Percentiles rank a stretch among this genome's conserved stretches.
Conservation (phyloP, 495 filamentous ascomycete species). For the Glarea lozoyensis region DNA sequence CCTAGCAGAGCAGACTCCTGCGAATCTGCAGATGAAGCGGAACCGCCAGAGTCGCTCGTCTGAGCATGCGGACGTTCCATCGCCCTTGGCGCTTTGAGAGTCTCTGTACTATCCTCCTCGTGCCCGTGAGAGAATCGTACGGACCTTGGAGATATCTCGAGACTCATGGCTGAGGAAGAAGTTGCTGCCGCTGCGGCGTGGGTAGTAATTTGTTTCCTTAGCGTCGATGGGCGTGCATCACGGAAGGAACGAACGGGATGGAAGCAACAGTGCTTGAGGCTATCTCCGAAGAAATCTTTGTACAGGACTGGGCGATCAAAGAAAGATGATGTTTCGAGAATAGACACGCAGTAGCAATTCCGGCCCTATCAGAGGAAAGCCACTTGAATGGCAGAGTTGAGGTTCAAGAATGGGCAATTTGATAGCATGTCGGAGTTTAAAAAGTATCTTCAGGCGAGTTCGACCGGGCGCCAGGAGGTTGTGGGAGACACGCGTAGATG, state of each 20-base stretch:
- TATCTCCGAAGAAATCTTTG: neutral
- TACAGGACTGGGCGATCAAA: neutral
- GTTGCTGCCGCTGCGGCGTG: neutral
- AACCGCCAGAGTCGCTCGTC: slow-evolving; percentile 55
- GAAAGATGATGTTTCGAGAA: too few species aligned
- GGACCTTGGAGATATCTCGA: slow-evolving; percentile 39
- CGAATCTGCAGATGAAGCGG: slow-evolving; percentile 55
- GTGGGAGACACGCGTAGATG: too few species aligned
- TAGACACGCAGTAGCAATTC: too few species aligned
- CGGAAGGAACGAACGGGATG: neutral
- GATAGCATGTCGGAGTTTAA: too few species aligned
- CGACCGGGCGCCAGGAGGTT: too few species aligned
- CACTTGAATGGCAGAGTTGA: too few species aligned
- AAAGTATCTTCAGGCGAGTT: too few species aligned
- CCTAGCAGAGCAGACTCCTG: slow-evolving; percentile 29
- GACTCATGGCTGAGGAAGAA: slow-evolving; percentile 21
- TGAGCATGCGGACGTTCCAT: slow-evolving; percentile 46
- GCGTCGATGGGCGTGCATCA: slow-evolving; percentile 6
- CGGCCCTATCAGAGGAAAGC: too few species aligned
- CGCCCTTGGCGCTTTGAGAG: slow-evolving; percentile 25
- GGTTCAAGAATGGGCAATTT: too few species aligned
- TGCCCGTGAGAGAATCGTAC: slow-evolving; percentile 42
- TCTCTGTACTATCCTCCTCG: slow-evolving; percentile 22
- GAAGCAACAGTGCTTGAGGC: neutral
- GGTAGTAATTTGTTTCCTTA: slow-evolving; percentile 5